Evolutionary conservation across 106 monocot species (phyloP), one percentile per base, ranked within the genome.

Genomic region (Phalaenopsis aphrodite): DNA sequence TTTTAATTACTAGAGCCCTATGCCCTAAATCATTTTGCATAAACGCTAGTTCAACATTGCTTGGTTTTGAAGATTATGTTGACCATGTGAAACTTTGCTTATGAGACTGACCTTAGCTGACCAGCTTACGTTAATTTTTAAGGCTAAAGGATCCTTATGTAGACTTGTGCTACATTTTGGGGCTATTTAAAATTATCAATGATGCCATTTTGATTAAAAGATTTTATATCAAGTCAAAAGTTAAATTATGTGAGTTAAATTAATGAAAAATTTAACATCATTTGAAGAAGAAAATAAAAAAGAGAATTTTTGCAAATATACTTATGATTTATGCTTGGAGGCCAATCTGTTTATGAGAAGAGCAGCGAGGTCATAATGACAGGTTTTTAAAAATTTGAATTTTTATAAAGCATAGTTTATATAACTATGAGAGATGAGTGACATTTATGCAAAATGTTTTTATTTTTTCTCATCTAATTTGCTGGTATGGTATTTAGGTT

Each of bases 401-500:
- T 0, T 45, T 4, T 45, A 45, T 45, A 45, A 66, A 66, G 24
- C 24, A 66, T 8, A 39, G 10, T 69, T 30, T 30, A 37, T 69
- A 39, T 69, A 21, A 69, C 38, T 10, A 37, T 7, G 3, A n/a
- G 61, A 61, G 4, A 19, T 61, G 61, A 61, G 21, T 61, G 61
- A 61, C 3, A 11, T 69, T 74, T 42, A 74, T 74, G 74, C 41
- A 74, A 45, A 69, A 42, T 43, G 42, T 74, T 74, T 41, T 42
- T 43, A 74, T 42, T 42, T 18, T 74, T 74, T 15, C 36, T 71
- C 71, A 5, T 38, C 3, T 68, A 68, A 14, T 36, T 68, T 67
- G 67, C 7, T 72, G 38, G 17, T 2, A 15, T 68, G 4, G 5
- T 5, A 73, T 73, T 1, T 19, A 19, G 41, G 73, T 73, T 74